Conservation (phyloP, 352 stramenopile genomes). For the Globisporangium alternatum region DNA sequence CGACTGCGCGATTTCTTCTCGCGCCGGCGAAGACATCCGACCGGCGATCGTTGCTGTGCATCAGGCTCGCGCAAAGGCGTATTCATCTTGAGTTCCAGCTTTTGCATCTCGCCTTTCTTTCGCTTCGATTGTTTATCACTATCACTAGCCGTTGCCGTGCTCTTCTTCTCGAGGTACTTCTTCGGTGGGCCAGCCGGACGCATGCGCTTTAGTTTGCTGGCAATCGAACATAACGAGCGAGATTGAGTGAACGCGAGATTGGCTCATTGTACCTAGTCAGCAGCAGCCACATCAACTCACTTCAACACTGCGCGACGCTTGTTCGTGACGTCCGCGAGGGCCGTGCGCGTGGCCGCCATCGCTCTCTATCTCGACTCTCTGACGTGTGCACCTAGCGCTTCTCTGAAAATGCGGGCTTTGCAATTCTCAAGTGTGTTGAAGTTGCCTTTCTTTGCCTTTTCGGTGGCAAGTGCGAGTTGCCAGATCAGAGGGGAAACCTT, state of each 20-base stretch:
- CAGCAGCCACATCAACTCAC: neutral
- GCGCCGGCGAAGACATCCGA: constrained; percentile 2
- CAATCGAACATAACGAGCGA: neutral
- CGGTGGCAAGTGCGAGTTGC: neutral
- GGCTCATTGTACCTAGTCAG: neutral
- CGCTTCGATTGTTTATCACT: neutral
- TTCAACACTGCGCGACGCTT: neutral
- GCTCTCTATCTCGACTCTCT: neutral
- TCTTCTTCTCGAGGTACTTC: neutral
- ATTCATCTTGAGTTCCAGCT: neutral
- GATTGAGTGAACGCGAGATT: neutral
- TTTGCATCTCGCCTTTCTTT: neutral
- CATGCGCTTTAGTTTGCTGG: neutral
- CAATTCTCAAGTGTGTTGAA: constrained; percentile 7
- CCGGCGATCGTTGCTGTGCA: neutral
- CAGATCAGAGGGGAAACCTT: constrained; percentile 2
- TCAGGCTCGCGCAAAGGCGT: neutral
- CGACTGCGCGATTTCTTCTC: constrained; percentile 12
- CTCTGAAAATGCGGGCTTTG: constrained; percentile 1
- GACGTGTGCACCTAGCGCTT: neutral
- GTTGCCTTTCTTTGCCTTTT: constrained; percentile 14
- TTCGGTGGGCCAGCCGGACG: neutral
- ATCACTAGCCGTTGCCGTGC: neutral
- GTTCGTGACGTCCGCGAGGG: constrained; percentile 12
- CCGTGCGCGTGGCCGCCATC: neutral